Evolutionary conservation across 1,284 basidiomycete genomes (phyloP), one percentile per base, ranked within the genome.

Genomic region (Ustilago crameri): DNA sequence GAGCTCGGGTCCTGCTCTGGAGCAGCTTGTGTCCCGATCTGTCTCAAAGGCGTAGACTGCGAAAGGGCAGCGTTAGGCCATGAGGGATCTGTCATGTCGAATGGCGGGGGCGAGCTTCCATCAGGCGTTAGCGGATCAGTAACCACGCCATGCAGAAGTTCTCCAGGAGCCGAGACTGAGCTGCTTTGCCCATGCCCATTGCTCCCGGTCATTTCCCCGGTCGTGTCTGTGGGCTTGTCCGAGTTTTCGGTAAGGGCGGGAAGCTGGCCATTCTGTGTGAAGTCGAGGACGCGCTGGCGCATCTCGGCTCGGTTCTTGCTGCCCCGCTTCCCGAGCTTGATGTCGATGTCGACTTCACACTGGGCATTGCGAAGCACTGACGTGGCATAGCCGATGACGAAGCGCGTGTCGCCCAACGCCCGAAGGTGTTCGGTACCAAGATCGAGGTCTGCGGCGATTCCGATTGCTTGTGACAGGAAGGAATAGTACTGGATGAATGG

Each of bases 351-450:
- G 5, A 81, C 71, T 3, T 74, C 66, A 52, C 79, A 81, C 20
- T 54, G 60, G 30, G 56, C 60, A 40, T 82, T 81, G 22, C 60
- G 54, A 15, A 82, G 20, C 14, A 78, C 78, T 20, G 75, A 74
- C 51, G 89, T 87, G 2, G 97, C 78, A 81, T 90, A 91, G 3
- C 95, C 94, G 51, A 90, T 86, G n/a, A 91, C 81, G 84, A 98
- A 98, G 2, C 95, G 90, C 9, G 88, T 86, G 81, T 93, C 91
- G n/a, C 95, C 95, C 88, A 98, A 90, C 89, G 93, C 96, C 3
- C 95, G 88, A 44, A 95, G 83, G 76, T 91, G 85, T 61, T 97
- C 94, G 0, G 94, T 97, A 17, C 92, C 87, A 17, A 84, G 59
- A 52, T 84, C 85, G 26, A 95, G 77, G 76, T 98, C 94, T 9